Base-by-base conservation (phyloP, 768 basidiomycete species). In the Nidularia pulvinata region DNA sequence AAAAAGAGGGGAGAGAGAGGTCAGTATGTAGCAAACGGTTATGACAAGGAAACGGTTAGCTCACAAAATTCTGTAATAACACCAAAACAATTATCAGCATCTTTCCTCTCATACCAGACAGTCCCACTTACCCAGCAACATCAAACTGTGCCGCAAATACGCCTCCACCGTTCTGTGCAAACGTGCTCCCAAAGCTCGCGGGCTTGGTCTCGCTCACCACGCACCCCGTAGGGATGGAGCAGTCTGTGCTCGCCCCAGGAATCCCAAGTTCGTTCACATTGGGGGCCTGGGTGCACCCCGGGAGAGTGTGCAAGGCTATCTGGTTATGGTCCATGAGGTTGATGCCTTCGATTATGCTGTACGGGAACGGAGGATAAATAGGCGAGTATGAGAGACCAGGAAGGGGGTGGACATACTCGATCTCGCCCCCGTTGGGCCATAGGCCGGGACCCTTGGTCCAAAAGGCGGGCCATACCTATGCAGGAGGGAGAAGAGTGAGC, bases 141-240 rank as follows among this genome's bases (percentile, higher is more conserved):
- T 88, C 88, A 56, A 89, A 85, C 59, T 89, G 87, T 3, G 85
- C 77, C 2, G 88, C 88, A 67, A 75, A 93, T 1, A 74, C 71
- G 0, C 76, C 83, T 33, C 84, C 84, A 10, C 80, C 79, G 0
- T 77, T 79, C 6, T 67, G 50, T 6, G 79, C 78, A 58, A 85
- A 85, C 1, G 65, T 73, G 2, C 59, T 58, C 1, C 82, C 83
- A 57, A 70, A 83, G 52, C 77, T 79, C 48, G 75, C 75, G 4
- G 72, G 62, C 49, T 75, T 71, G 6, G 61, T 71, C 53, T 80
- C 78, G 1, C 52, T 55, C 6, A 79, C 76, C 5, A 76, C 70
- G 61, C 85, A 85, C 0, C 78, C 78, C 35, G 66, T 58, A 11
- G 62, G 60, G 2, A 55, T 47, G 5, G 67, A 63, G 42, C 76